A percentile compares a stretch with the other conserved stretches of the same genome.
Conservation (phyloP, 2,329 filamentous ascomycete genomes). For the Cladosporium oxysporum region DNA sequence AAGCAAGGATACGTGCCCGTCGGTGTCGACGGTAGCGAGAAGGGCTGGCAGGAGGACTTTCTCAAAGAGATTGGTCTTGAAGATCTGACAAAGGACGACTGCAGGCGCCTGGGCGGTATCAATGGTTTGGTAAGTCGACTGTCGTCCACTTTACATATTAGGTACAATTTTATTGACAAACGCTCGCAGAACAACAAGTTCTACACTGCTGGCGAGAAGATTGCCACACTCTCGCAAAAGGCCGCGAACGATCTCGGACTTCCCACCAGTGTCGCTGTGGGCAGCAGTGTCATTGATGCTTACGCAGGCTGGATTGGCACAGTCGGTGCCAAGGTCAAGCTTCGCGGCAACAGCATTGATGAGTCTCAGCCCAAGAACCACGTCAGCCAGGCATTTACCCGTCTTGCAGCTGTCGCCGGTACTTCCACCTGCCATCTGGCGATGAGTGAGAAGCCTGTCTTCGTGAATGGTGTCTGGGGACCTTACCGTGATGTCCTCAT, state of each 20-base stretch:
- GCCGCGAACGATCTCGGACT: conserved; percentile 83
- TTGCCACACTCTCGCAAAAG: conserved; percentile 80
- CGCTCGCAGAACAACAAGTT: conserved; percentile 80
- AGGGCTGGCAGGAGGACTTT: conserved; percentile 98
- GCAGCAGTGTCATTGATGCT: conserved; percentile 95
- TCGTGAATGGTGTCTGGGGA: conserved; percentile 95
- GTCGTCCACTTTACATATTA: neutral
- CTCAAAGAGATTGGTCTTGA: conserved; percentile 81
- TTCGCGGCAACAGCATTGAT: conserved; percentile 56
- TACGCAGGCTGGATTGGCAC: conserved; percentile 99
- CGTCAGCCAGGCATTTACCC: conserved; percentile 87
- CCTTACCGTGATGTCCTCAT: conserved; percentile 93
- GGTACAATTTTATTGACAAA: conserved; percentile 35
- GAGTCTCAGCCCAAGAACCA: conserved; percentile 73
- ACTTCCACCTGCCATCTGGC: conserved; percentile 97
- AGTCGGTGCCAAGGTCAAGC: conserved; percentile 91
- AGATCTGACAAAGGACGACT: conserved; percentile 74
- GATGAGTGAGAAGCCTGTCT: conserved; percentile 90
- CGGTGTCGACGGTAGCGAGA: conserved; percentile 95
- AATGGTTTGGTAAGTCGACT: conserved; percentile 75
- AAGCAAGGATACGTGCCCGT: conserved; percentile 97
- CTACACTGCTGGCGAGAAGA: conserved; percentile 86
- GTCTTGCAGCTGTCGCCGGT: conserved; percentile 89
- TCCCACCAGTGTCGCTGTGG: conserved; percentile 83
- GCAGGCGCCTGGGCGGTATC: conserved; percentile 90